A percentile compares a stretch with the other conserved stretches of the same genome.
These are phyloP conservation scores for Trichoderma asperellum DNA, from an alignment of 2,329 filamentous ascomycete species.

Conservation along the genomic window DNA sequence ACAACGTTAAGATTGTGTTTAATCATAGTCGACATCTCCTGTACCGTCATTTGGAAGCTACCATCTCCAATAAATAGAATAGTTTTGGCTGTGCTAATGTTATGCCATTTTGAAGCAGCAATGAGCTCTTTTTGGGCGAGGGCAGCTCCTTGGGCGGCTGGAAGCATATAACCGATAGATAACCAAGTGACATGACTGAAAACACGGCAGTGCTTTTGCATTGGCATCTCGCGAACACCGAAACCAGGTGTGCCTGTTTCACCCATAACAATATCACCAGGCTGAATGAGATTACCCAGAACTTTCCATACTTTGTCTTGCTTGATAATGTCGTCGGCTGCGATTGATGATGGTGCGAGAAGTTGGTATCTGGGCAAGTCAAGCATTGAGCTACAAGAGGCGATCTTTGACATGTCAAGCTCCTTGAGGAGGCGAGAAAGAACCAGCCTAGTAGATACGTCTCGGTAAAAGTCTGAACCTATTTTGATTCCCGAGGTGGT, in stretches of 20 bases:
- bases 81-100: neutral
- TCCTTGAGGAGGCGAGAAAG: neutral
- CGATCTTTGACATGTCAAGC: neutral
- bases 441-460: neutral
- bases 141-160: neutral
- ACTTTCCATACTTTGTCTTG: neutral
- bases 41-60: neutral
- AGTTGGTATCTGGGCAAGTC: neutral
- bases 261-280: neutral
- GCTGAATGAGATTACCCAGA: neutral
- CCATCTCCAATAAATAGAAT: neutral
- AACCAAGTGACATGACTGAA: neutral
- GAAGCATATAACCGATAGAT: neutral
- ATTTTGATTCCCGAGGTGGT: neutral
- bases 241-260: neutral
- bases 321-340: neutral
- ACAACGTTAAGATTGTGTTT: neutral
- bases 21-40: neutral
- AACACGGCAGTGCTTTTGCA: neutral
- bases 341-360: neutral
- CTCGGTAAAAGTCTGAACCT: neutral
- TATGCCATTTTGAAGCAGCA: neutral
- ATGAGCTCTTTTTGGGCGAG: neutral
- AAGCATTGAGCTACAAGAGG: neutral
- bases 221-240: neutral